Conservation (phyloP, 78 protist genomes). For the Mantamonas sphyraenae region DNA sequence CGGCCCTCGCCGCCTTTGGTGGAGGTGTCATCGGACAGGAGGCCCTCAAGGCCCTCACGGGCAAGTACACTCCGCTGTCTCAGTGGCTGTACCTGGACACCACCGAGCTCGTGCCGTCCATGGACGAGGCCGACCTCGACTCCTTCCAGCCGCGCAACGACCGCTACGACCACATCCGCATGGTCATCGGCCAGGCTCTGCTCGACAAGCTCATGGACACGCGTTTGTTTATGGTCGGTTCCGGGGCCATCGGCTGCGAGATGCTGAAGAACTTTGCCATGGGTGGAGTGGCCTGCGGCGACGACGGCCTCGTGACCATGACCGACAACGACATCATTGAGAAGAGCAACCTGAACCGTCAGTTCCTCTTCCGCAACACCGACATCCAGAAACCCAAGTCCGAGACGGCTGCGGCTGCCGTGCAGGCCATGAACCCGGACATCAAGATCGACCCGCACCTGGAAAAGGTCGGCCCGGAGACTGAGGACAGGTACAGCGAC, state of each 20-base stretch:
- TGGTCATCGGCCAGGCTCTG: conserved; percentile 8
- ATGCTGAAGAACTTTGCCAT: conserved; percentile 82
- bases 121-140: neutral
- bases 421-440: conserved; percentile 80
- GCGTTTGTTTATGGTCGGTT: conserved; percentile 74
- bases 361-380: conserved; percentile 88
- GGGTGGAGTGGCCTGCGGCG: conserved; percentile 81
- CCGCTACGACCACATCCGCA: conserved; percentile 15
- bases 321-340: conserved; percentile 97
- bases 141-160: neutral
- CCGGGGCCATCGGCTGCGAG: conserved; percentile 99
- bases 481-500: conserved; percentile 85
- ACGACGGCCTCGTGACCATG: conserved; percentile 46
- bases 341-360: conserved; percentile 87
- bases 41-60: conserved; percentile 90
- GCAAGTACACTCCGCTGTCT: conserved; percentile 85
- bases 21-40: conserved; percentile 89
- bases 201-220: neutral
- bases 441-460: conserved; percentile 53
- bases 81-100: conserved; percentile 81
- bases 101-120: conserved; percentile 66
- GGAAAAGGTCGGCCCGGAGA: conserved; percentile 76
- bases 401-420: conserved; percentile 83
- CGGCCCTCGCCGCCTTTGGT: conserved; percentile 61
- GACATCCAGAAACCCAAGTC: conserved; percentile 83